These are phyloP conservation scores for Gossypium aridum DNA, from an alignment of 441 rosid species.

Conservation along the genomic window DNA sequence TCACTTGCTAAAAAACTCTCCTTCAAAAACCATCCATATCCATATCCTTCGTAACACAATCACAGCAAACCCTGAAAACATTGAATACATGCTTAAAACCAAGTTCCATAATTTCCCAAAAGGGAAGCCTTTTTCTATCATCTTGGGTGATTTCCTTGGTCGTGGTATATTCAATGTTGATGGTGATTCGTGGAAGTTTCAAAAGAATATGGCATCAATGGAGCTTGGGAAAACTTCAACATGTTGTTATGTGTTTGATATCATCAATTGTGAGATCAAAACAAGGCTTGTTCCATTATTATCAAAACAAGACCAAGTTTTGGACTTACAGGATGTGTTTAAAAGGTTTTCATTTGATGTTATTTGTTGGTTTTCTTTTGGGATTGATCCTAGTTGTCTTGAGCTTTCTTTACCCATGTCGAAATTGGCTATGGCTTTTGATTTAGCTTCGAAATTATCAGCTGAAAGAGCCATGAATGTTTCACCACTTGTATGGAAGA, in stretches of 20 bases:
- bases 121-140: slow-evolving; percentile 52
- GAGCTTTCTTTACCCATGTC: slow-evolving; percentile 44
- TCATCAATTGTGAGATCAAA: slow-evolving; percentile 36
- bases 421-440: slow-evolving; percentile 37
- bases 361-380: slow-evolving; percentile 46
- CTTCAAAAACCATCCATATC: slow-evolving; percentile 46
- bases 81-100: slow-evolving; percentile 63
- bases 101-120: slow-evolving; percentile 47
- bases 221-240: slow-evolving; percentile 39
- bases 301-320: slow-evolving; percentile 4
- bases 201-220: slow-evolving; percentile 40
- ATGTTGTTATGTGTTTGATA: slow-evolving; percentile 42
- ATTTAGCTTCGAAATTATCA: slow-evolving; percentile 55
- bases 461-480: slow-evolving; percentile 48
- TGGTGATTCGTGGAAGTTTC: slow-evolving; percentile 52
- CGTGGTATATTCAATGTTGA: slow-evolving; percentile 55
- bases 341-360: slow-evolving; percentile 45
- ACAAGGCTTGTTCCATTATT: slow-evolving; percentile 33
- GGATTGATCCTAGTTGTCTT: slow-evolving; percentile 45
- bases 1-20: slow-evolving; percentile 45
- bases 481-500: slow-evolving; percentile 40
- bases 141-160: slow-evolving; percentile 50
- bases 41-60: slow-evolving; percentile 48
- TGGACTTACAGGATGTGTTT: slow-evolving; percentile 47
- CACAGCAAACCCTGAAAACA: slow-evolving; percentile 59